phyloP scores from a whole-genome alignment of 163 green algal genomes.

The Coccomyxa subellipsoidea region DNA sequence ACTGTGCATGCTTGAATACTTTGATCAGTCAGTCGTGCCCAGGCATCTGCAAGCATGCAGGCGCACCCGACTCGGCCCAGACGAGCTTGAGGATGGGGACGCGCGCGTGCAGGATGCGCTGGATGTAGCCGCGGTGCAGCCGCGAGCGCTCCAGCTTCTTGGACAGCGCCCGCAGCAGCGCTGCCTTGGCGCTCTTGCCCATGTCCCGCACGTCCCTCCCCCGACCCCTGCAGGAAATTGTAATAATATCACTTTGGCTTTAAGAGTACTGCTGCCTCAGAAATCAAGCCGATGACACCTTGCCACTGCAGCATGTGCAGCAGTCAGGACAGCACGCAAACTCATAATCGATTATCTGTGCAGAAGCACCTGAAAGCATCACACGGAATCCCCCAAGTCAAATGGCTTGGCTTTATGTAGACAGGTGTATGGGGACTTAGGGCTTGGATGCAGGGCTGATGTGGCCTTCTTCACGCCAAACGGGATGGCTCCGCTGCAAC shows the following conservation, averaged over 20 bases:
- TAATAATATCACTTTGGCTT: not conserved
- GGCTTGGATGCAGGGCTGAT: too few relatives aligned
- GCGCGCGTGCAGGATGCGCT: constrained; percentile 43
- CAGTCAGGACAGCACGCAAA: not conserved
- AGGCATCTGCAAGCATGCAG: not conserved
- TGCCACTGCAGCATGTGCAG: not conserved
- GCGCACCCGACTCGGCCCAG: not conserved
- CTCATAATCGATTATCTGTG: not conserved
- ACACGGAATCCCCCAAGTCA: not conserved
- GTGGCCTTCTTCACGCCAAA: too few relatives aligned
- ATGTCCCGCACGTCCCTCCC: constrained; percentile 7
- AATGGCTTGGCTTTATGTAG: too few relatives aligned
- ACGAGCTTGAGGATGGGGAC: constrained; percentile 57
- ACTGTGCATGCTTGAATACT: too few relatives aligned
- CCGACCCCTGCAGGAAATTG: not conserved
- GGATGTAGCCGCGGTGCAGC: constrained; percentile 17
- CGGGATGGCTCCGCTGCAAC: too few relatives aligned
- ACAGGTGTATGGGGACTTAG: too few relatives aligned
- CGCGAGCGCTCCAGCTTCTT: constrained; percentile 15
- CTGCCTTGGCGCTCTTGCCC: constrained; percentile 31
- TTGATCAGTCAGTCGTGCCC: not conserved
- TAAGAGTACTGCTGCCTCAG: not conserved
- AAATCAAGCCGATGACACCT: not conserved
- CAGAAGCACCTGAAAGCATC: not conserved
- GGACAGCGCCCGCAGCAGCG: constrained; percentile 28